Evolutionary conservation across 805 yeast genomes (phyloP), one percentile per base, ranked within the genome.

Genomic region (Sugiyamaella lignohabitans): DNA sequence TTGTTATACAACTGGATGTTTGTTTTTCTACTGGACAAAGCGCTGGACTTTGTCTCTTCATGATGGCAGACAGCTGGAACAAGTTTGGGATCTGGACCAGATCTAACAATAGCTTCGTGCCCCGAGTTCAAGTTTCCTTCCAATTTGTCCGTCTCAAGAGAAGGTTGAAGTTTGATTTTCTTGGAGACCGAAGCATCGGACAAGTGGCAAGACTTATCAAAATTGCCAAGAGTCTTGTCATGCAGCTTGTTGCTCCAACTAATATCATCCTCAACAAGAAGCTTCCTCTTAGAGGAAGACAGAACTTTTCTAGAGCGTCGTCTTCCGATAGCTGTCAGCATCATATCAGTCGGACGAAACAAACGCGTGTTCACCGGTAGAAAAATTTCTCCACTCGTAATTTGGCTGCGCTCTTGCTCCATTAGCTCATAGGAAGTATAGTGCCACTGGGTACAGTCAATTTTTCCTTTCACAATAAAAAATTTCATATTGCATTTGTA

Each of bases 401-500:
- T 43, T 34, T 47, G 48, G 4, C 11, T 16, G 19, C 24, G 23
- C 24, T 52, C 55, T 34, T 52, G 55, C 5, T 40, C 38, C 22
- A 50, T 29, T 20, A 52, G 30, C 22, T 38, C 38, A 14, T 32
- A 11, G 10, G 48, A 20, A 10, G 44, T 47, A 40, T 52, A 52
- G 19, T 39, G 36, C 55, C 55, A 52, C 24, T 24, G 27, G 2
- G 38, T 24, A 17, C 27, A 8, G 5, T 43, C 20, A 17, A 43
- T 19, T n/a, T 32, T 55, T 21, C 69, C 62, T 2, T 82, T 81
- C 4, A 79, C 62, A 17, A 79, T 53, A 60, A 74, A 79, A n/a
- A 79, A 73, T 57, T 77, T 75, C 84, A 79, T 79, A 52, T 75
- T 76, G 3, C 77, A 68, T 57, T 79, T 79, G 60, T 79, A 79